phyloP scores from a whole-genome alignment of 225 moss, liverwort and hornwort genomes.

The Pseudisothecium myosuroides region DNA sequence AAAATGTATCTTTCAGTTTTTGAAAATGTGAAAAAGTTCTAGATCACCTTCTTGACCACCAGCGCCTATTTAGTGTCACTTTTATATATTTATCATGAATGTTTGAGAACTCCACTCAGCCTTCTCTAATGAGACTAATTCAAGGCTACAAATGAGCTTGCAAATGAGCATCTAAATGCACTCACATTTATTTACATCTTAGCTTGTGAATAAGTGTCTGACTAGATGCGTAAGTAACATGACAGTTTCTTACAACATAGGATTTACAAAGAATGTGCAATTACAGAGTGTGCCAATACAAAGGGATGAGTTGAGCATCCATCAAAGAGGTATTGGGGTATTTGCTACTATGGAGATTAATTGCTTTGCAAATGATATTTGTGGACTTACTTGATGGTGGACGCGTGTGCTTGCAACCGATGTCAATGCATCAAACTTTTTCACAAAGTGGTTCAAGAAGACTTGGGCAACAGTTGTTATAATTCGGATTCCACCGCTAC shows the following conservation, averaged over 20 bases:
- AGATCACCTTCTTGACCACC: background rate
- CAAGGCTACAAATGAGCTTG: background rate
- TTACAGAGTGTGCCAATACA: background rate
- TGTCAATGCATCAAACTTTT: slow-evolving; percentile 29
- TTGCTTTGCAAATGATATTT: background rate
- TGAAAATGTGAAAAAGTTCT: background rate
- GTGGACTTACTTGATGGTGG: slow-evolving; percentile 53
- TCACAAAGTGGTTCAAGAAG: slow-evolving; percentile 44
- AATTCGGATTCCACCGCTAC: slow-evolving; percentile 70
- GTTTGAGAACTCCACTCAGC: background rate
- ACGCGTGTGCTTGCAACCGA: slow-evolving; percentile 49
- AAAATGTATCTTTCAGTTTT: background rate
- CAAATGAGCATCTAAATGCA: background rate
- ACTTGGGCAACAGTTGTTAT: slow-evolving; percentile 81
- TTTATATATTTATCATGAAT: background rate
- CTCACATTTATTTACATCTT: background rate
- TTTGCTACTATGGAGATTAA: background rate
- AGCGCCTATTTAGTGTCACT: background rate
- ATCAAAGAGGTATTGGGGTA: background rate
- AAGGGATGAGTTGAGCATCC: background rate
- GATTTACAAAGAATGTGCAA: background rate
- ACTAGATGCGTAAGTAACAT: background rate
- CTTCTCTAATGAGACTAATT: background rate
- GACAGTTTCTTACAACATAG: background rate
- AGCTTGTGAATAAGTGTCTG: background rate